phyloP scores from a whole-genome alignment of 306 rosid species.

The Mimosa bimucronata region DNA sequence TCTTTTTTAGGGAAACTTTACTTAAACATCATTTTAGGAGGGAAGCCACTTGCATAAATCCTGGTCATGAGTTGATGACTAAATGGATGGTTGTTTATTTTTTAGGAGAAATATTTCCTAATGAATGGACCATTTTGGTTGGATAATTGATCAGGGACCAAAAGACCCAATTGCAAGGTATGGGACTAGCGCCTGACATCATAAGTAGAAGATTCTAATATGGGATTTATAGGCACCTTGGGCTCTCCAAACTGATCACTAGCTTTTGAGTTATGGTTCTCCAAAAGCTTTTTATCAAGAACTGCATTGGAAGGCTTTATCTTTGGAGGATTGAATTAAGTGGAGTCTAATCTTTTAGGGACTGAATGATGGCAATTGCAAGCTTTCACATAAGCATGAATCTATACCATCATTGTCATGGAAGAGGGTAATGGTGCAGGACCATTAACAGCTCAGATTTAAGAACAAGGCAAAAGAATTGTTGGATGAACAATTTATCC shows the following conservation, averaged over 20 bases:
- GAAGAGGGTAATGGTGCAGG: background rate
- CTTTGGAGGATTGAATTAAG: background rate
- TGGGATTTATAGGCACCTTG: background rate
- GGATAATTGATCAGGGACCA: background rate
- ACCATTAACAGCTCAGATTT: constrained; percentile 29
- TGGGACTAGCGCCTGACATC: background rate
- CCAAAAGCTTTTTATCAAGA: background rate
- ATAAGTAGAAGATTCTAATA: no score
- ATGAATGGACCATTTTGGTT: background rate
- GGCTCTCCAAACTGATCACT: background rate
- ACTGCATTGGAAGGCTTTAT: background rate
- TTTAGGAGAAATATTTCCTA: background rate
- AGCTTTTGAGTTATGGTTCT: background rate
- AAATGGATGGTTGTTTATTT: background rate
- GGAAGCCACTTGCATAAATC: background rate
- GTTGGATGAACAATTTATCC: constrained; percentile 24
- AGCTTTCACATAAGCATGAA: constrained; percentile 6
- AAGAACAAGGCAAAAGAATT: constrained; percentile 23
- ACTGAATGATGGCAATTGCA: background rate
- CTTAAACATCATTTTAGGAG: background rate
- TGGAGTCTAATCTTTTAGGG: background rate
- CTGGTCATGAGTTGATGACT: background rate
- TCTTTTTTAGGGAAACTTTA: background rate
- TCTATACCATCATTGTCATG: constrained; percentile 18
- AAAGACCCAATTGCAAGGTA: background rate